A percentile compares a stretch with the other conserved stretches of the same genome.
Evolutionary conservation across 306 rosid genomes (phyloP).

Genomic region (Canavalia gladiata): DNA sequence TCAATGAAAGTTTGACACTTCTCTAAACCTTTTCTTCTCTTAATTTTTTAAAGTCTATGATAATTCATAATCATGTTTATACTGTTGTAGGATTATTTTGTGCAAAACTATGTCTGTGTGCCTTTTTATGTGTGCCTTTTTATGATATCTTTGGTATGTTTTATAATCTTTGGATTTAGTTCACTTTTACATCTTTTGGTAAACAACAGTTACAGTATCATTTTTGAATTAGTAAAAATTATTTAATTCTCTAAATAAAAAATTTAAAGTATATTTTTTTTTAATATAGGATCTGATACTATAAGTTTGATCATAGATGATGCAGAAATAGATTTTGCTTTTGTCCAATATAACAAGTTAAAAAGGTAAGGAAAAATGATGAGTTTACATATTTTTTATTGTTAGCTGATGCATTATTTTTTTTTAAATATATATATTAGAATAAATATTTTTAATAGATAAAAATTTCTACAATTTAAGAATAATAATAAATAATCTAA

Average conservation of each 20-base stretch:
- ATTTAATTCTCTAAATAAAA: conserved; percentile 3
- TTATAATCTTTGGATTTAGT: not conserved
- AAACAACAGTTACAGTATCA: not conserved
- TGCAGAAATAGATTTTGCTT: conserved; percentile 72
- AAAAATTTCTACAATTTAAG: too few relatives aligned
- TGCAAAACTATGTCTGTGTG: conserved; percentile 80
- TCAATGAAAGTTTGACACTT: conserved; percentile 83
- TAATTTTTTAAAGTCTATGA: conserved; percentile 1
- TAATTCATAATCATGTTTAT: conserved; percentile 16
- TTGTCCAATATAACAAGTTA: conserved; percentile 85
- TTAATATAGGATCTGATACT: conserved; percentile 71
- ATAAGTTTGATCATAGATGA: conserved; percentile 73
- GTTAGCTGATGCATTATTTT: too few relatives aligned
- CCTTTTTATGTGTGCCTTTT: conserved; percentile 57
- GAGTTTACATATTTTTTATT: not conserved
- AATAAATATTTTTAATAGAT: too few relatives aligned
- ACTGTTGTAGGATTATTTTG: conserved; percentile 79
- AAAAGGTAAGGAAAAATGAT: conserved; percentile 73
- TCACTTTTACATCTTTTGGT: conserved; percentile 1
- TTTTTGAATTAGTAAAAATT: not conserved
- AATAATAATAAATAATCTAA: too few relatives aligned
- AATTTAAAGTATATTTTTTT: not conserved
- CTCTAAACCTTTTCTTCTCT: not conserved
- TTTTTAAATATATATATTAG: too few relatives aligned
- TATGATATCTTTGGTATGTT: conserved; percentile 91